Conservation (phyloP, 495 filamentous ascomycete species). For the Annulohypoxylon stygium region DNA sequence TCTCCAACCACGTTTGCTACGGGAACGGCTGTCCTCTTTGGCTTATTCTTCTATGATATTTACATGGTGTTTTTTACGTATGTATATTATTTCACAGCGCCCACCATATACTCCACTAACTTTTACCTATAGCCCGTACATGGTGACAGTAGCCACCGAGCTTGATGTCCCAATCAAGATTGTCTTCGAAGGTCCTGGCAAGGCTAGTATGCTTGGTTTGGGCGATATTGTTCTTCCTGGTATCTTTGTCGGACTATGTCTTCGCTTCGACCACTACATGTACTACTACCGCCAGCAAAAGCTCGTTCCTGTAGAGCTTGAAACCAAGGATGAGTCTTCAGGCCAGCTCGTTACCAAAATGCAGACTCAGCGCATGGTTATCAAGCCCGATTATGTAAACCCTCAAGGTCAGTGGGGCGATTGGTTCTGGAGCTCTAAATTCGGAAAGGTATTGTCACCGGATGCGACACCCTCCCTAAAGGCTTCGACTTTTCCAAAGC, state of each 20-base stretch:
- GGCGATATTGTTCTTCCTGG: constrained; percentile 96
- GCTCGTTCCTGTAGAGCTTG: constrained; percentile 53
- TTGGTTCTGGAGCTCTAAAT: constrained; percentile 78
- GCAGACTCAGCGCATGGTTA: constrained; percentile 51
- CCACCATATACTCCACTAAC: constrained; percentile 32
- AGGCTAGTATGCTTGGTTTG: constrained; percentile 87
- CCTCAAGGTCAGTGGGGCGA: constrained; percentile 84
- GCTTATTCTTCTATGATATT: constrained; percentile 94
- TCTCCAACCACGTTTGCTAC: constrained; percentile 92
- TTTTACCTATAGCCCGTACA: constrained; percentile 70
- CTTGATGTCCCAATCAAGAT: constrained; percentile 96
- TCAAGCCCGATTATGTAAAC: constrained; percentile 69
- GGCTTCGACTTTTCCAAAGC: constrained; percentile 76
- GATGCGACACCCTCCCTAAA: constrained; percentile 60
- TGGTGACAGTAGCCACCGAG: constrained; percentile 93
- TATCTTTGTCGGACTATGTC: constrained; percentile 86
- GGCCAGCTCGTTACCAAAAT: constrained; percentile 50
- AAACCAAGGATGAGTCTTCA: constrained; percentile 54
- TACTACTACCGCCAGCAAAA: constrained; percentile 72
- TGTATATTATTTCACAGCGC: constrained; percentile 39
- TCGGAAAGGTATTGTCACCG: constrained; percentile 47
- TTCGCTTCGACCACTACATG: constrained; percentile 90
- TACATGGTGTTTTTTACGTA: constrained; percentile 96
- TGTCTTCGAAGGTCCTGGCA: constrained; percentile 78
- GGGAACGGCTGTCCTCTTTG: constrained; percentile 79